phyloP scores from a whole-genome alignment of 1,284 basidiomycete species.

The Termitomyces sp. region DNA sequence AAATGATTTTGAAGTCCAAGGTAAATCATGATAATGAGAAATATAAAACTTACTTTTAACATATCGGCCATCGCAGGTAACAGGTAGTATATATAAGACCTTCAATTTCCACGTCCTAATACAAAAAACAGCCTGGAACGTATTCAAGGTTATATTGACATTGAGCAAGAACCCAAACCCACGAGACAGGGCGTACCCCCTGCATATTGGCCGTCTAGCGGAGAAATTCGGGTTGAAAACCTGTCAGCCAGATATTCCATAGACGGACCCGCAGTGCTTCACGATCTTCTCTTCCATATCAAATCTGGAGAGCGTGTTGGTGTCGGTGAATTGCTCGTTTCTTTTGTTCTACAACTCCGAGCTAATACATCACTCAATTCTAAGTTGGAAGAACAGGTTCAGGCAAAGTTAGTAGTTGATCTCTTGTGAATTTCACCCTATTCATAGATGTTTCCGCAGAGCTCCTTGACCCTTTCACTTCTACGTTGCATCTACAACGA shows the following conservation, averaged over 20 bases:
- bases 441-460: slow-evolving; percentile 31
- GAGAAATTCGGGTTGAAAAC: slow-evolving; percentile 60
- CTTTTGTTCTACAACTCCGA: neutral
- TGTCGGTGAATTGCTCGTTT: slow-evolving; percentile 37
- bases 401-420: slow-evolving; percentile 51
- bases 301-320: slow-evolving; percentile 60
- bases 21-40: slow-evolving; percentile 20
- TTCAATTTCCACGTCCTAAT: neutral
- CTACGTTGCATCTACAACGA: slow-evolving; percentile 54
- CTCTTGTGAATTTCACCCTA: slow-evolving; percentile 34
- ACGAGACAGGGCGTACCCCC: slow-evolving; percentile 54
- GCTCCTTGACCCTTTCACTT: slow-evolving; percentile 46
- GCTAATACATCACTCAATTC: slow-evolving; percentile 2
- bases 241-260: slow-evolving; percentile 53
- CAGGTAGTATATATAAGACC: slow-evolving; percentile 32
- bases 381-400: slow-evolving; percentile 70
- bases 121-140: slow-evolving; percentile 55
- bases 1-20: slow-evolving; percentile 59
- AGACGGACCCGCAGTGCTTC: slow-evolving; percentile 48
- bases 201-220: slow-evolving; percentile 76
- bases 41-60: neutral
- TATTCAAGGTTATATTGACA: slow-evolving; percentile 65
- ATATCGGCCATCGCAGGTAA: slow-evolving; percentile 31
- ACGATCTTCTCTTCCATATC: slow-evolving; percentile 51
- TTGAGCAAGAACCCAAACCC: slow-evolving; percentile 65